Evolutionary conservation across 176 grass and related monocot genomes (phyloP), one percentile per base, ranked within the genome.

Genomic region (Hyparrhenia diplandra): DNA sequence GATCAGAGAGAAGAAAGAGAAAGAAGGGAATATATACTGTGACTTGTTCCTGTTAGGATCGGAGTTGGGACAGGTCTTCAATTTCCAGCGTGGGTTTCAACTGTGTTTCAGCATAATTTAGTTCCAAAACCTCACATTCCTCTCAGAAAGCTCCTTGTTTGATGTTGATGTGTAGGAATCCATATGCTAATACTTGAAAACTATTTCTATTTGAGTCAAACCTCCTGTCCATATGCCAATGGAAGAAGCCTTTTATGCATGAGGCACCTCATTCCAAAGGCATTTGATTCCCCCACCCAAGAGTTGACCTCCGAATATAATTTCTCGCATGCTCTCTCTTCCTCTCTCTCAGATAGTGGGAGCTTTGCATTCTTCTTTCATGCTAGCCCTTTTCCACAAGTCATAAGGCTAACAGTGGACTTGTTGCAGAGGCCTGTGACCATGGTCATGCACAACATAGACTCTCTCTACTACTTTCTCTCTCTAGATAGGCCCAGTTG

Each of bases 211-310:
- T 73, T 35, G 85, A 86, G 92, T 93, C 92, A 99, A 99, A 93
- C 82, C 84, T 87, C 40, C 67, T 76, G 40, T 74, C 64, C 73
- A 85, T 55, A 75, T 93, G 75, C 90, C 88, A 95, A 85, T 91
- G 62, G 88, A 84, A 55, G 86, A 91, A 93, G 86, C 76, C 84
- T 88, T 91, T 82, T 83, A 93, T 93, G 88, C 90, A 84, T 28
- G 78, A 52, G 45, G 89, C 90, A 95, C 70, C 91, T 63, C 45
- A 91, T 95, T 93, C 91, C 79, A 60, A 84, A 81, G 86, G 92
- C 84, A 93, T 95, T 82, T 57, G 90, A 95, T 99, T 93, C 96
- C 76, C 63, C 90, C 95, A 94, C 92, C 92, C 88, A 88, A 97
- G 89, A 88, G 94, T 97, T 97, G 91, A 97, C 90, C 91, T 90